These are phyloP conservation scores for Rasamsonia emersonii DNA, from an alignment of 2,329 filamentous ascomycete species.

Conservation along the genomic window DNA sequence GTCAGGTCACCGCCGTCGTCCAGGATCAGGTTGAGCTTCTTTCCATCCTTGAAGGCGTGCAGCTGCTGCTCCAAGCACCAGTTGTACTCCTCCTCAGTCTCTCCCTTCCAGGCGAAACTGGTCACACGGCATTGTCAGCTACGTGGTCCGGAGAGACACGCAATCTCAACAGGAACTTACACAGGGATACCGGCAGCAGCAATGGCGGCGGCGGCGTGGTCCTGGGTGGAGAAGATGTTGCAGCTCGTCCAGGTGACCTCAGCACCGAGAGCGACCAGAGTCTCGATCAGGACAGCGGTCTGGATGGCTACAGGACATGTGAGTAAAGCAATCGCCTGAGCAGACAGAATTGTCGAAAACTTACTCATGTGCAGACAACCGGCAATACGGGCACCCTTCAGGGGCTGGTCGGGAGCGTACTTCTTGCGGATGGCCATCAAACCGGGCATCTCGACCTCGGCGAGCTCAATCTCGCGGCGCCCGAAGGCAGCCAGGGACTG, in stretches of 20 bases:
- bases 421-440: constrained; percentile 89
- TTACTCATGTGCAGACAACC: constrained; percentile 96
- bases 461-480: constrained; percentile 97
- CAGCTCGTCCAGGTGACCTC: constrained; percentile 98
- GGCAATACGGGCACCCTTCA: constrained; percentile 90
- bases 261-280: constrained; percentile 83
- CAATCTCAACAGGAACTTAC: constrained; percentile 26
- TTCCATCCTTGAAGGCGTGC: constrained; percentile 87
- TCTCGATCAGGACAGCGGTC: constrained; percentile 98
- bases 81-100: constrained; percentile 99
- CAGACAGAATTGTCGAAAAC: constrained; percentile 17
- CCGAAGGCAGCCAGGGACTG: constrained; percentile 89
- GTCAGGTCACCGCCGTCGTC: constrained; percentile 98
- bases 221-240: constrained; percentile 99
- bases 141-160: background rate
- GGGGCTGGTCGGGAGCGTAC: constrained; percentile 87
- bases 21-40: constrained; percentile 97
- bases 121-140: constrained; percentile 7
- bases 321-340: constrained; percentile 7
- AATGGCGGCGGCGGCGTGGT: constrained; percentile 96
- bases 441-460: constrained; percentile 94
- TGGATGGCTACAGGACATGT: constrained; percentile 61
- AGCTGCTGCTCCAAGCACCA: constrained; percentile 99
- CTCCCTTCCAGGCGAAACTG: constrained; percentile 68
- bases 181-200: constrained; percentile 88